These are phyloP conservation scores for Obelidium mucronatum DNA, from an alignment of 192 early-diverging fungal genomes.

Conservation along the genomic window DNA sequence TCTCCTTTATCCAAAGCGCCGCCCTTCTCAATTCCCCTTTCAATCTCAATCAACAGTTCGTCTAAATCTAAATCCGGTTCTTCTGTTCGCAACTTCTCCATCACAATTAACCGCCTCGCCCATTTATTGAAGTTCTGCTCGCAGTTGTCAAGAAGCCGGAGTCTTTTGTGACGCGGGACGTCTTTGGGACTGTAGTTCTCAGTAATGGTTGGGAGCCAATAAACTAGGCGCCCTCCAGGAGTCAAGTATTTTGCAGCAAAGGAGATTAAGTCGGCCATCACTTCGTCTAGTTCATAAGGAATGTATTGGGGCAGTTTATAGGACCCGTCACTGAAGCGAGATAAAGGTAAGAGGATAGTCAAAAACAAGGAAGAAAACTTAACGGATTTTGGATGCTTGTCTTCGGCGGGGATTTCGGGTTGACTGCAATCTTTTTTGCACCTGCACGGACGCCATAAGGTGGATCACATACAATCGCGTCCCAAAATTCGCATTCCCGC, in stretches of 20 bases:
- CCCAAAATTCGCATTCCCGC: slow-evolving; percentile 64
- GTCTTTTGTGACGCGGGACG: slow-evolving; percentile 81
- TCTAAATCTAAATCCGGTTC: slow-evolving; percentile 35
- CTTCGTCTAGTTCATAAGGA: slow-evolving; percentile 94
- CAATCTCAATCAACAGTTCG: slow-evolving; percentile 13
- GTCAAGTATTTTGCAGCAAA: slow-evolving; percentile 83
- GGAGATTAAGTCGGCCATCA: slow-evolving; percentile 81
- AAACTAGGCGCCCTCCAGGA: slow-evolving; percentile 85
- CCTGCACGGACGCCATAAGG: slow-evolving; percentile 98
- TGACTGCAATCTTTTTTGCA: slow-evolving; percentile 87
- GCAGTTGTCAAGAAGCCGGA: slow-evolving; percentile 86
- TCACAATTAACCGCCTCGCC: slow-evolving; percentile 90
- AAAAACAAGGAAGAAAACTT: slow-evolving; percentile 1
- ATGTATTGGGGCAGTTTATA: slow-evolving; percentile 87
- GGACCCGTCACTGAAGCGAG: slow-evolving; percentile 51
- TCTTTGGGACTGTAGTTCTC: slow-evolving; percentile 75
- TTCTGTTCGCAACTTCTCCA: slow-evolving; percentile 79
- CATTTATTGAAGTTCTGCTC: slow-evolving; percentile 96
- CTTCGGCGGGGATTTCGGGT: slow-evolving; percentile 39
- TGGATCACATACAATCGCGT: slow-evolving; percentile 94
- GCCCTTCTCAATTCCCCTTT: not conserved
- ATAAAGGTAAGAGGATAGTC: slow-evolving; percentile 8
- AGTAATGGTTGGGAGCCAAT: slow-evolving; percentile 94
- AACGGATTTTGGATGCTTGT: slow-evolving; percentile 42
- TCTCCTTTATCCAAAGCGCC: not conserved